phyloP scores from a whole-genome alignment of 1,284 basidiomycete genomes.

The Irpex sp. region DNA sequence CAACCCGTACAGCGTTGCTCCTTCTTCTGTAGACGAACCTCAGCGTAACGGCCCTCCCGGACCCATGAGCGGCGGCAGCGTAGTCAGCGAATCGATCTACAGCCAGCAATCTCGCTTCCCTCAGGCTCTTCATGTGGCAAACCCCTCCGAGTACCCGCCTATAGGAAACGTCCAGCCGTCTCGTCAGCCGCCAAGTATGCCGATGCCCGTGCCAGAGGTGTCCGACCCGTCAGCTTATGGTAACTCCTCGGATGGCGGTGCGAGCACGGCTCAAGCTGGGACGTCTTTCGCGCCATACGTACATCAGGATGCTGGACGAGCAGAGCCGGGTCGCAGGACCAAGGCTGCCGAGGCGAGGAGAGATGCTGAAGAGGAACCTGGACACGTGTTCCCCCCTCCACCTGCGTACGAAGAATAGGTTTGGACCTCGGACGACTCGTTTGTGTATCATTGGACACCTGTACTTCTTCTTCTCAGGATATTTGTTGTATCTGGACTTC shows the following conservation, averaged over 20 bases:
- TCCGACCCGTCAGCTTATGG: neutral
- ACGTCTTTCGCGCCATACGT: constrained; percentile 5
- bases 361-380: neutral
- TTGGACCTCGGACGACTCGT: neutral
- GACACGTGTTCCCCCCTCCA: neutral
- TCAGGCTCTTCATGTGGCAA: neutral
- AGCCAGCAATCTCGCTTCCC: neutral
- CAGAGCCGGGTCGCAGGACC: neutral
- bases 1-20: constrained; percentile 1
- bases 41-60: neutral
- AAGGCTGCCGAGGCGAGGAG: constrained; percentile 2
- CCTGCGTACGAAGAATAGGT: constrained; percentile 13
- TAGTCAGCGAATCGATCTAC: constrained; percentile 3
- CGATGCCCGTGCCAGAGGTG: neutral
- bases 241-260: neutral
- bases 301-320: constrained; percentile 9
- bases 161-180: constrained; percentile 1
- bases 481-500: too few relatives aligned
- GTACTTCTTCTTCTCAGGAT: neutral
- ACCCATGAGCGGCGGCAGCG: constrained; percentile 1
- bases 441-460: neutral
- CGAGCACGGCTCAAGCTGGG: neutral
- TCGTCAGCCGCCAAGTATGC: neutral
- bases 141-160: neutral
- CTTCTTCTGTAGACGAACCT: neutral